Percentiles rank a stretch among this genome's conserved stretches.
Evolutionary conservation across 768 basidiomycete genomes (phyloP).

Genomic region (Mycena capillaripes): DNA sequence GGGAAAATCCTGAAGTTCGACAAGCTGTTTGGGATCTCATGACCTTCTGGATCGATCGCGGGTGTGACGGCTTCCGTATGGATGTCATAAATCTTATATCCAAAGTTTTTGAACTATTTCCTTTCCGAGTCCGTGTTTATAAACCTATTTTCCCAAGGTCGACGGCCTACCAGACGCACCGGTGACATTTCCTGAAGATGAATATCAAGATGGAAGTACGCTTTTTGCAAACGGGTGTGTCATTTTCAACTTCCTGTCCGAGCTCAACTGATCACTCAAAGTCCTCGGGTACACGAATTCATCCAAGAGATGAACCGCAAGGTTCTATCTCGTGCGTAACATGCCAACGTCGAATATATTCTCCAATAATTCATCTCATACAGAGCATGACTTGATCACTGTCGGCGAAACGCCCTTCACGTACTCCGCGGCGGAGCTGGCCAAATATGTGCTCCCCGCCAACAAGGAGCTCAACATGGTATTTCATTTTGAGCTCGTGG

Average conservation of each 20-base stretch:
- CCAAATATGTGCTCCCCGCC: conserved; percentile 66
- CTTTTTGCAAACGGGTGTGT: conserved; percentile 73
- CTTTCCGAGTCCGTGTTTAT: too few species aligned
- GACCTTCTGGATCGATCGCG: conserved; percentile 81
- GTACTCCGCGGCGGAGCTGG: conserved; percentile 63
- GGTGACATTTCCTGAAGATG: conserved; percentile 62
- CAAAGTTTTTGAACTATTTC: conserved; percentile 40
- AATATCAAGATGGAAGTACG: conserved; percentile 67
- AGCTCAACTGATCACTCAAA: conserved; percentile 38
- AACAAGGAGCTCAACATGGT: conserved; percentile 77
- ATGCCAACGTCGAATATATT: conserved; percentile 13
- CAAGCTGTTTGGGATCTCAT: conserved; percentile 74
- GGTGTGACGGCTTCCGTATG: conserved; percentile 84
- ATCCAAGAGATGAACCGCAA: conserved; percentile 74
- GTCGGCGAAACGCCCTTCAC: conserved; percentile 77
- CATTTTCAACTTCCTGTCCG: neutral
- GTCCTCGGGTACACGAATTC: conserved; percentile 77
- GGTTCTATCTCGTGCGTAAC: conserved; percentile 68
- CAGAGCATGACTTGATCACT: conserved; percentile 72
- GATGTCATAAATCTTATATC: conserved; percentile 80
- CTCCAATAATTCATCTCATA: neutral
- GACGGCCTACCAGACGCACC: conserved; percentile 77
- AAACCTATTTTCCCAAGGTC: conserved; percentile 51
- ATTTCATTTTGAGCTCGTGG: conserved; percentile 75
- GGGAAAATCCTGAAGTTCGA: conserved; percentile 76